Evolutionary conservation across 2,329 filamentous ascomycete species (phyloP).

Genomic region (Penicillium sp.): DNA sequence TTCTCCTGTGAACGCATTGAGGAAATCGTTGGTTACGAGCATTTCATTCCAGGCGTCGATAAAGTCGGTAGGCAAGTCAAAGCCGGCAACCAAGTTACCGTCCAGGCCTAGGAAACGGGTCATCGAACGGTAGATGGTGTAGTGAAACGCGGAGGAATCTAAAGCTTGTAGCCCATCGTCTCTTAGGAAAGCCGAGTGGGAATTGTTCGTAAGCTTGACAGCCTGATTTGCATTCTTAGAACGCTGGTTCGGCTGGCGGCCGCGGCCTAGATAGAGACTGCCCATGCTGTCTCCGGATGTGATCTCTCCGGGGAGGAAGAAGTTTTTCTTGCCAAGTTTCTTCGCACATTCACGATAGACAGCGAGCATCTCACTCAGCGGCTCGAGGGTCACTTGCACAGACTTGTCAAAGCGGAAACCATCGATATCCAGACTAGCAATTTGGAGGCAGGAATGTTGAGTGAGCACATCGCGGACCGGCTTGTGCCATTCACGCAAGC

Average conservation of each 20-base stretch:
- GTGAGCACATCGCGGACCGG: slow-evolving; percentile 57
- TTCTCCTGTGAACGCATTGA: slow-evolving; percentile 58
- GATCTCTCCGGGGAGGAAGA: slow-evolving; percentile 64
- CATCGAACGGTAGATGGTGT: slow-evolving; percentile 59
- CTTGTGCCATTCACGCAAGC: slow-evolving; percentile 62
- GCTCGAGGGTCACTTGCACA: slow-evolving; percentile 61
- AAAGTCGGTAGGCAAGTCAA: slow-evolving; percentile 56
- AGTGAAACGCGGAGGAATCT: slow-evolving; percentile 62
- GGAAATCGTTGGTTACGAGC: slow-evolving; percentile 57
- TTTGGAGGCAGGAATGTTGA: slow-evolving; percentile 62
- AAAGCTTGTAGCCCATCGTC: slow-evolving; percentile 53
- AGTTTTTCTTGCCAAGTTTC: slow-evolving; percentile 60
- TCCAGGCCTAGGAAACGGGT: slow-evolving; percentile 61
- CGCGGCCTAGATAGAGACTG: slow-evolving; percentile 60
- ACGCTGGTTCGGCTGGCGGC: slow-evolving; percentile 54
- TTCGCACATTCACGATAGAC: slow-evolving; percentile 57
- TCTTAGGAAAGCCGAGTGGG: slow-evolving; percentile 51
- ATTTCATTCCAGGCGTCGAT: slow-evolving; percentile 56
- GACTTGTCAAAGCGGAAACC: slow-evolving; percentile 67
- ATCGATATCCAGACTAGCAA: slow-evolving; percentile 61
- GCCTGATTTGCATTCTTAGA: slow-evolving; percentile 42
- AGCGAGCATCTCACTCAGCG: slow-evolving; percentile 57
- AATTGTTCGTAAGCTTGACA: slow-evolving; percentile 48
- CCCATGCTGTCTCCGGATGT: slow-evolving; percentile 61
- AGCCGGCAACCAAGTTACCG: slow-evolving; percentile 54